Base-by-base conservation (phyloP, 257 asterid species). In the Fraxinus quadrangulata region DNA sequence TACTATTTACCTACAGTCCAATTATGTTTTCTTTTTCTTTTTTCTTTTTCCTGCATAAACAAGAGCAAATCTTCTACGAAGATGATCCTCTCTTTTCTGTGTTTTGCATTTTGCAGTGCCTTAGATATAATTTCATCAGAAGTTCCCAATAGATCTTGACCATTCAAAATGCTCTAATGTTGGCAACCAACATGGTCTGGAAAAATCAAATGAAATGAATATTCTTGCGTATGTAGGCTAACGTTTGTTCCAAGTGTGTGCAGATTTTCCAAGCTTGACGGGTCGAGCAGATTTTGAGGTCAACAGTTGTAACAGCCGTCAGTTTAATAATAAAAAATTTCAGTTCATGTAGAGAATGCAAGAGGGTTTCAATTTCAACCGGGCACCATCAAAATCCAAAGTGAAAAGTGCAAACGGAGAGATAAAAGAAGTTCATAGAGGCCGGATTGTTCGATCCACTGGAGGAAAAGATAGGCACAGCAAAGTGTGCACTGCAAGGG, bases 391-490 rank as follows among this genome's bases (percentile, higher is more conserved):
- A 1, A 75, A 28, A 21, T 31, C 31, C 78, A 76, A 79, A 70
- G 28, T 77, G 5, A 86, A 49, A 73, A 82, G 78, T 39, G 28
- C 81, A 33, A 84, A 73, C 71, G 36, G 67, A 0, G 80, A 79
- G 66, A 14, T 31, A 3, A 59, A 40, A 11, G 81, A 74, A 51
- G 34, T 78, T 74, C 80, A 56, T 39, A 83, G 86, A 6, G 70
- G 81, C 70, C 85, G 83, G 69, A 71, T 81, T 42, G 73, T 86
- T 28, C 84, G 79, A 17, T 49, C 89, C 39, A 66, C 68, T 28
- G 85, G 88, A 72, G 69, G 87, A n/a, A 87, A 82, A 36, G 94
- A 86, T 61, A 37, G 85, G 71, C 94, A 89, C 85, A 87, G 94
- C 79, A 89, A 89, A 75, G 87, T 89, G 3, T 79, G 79, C 84